Base-by-base conservation (phyloP, 177 flowering plant species). In the Vitis hybrid region DNA sequence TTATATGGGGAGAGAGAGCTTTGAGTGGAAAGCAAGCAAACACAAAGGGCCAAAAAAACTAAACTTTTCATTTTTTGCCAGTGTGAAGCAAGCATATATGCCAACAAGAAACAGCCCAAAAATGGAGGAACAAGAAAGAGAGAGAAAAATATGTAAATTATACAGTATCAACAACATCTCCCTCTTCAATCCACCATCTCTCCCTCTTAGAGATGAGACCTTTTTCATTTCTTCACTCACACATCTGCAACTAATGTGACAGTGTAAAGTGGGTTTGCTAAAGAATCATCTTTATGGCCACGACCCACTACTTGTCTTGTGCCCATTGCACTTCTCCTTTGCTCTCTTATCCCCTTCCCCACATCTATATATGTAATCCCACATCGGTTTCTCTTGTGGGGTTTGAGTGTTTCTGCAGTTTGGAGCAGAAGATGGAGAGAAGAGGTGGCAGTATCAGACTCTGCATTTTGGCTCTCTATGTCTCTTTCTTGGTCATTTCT, bases 1-100 rank as follows among this genome's bases (percentile, higher is more conserved):
- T 34, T 34, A 5, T 34, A 34, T 6, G 45, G 7, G 7, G 45
- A 34, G 45, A 67, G 67, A 65, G 71, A 63, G 74, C 79, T 77
- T 88, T 81, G 92, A 89, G 92, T 89, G 76, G 84, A 83, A 79
- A 79, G 78, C 85, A 87, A 89, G 92, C 85, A 88, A 86, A 68
- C 80, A 56, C 75, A 77, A 82, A 73, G 70, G 72, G 39, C 67
- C 10, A 52, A 56, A 65, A 67, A 73, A 70, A n/a, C 51, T 55
- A 48, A 54, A 23, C 75, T 82, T 80, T 72, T 45, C 13, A 60
- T 58, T 79, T 75, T 76, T 81, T 75, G 45, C 70, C 75, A 60
- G 54, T 67, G 60, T 65, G 78, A 89, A 87, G 93, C 81, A 87
- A 89, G 93, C 82, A 89, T 86, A 87, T 84, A 86, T 87, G 74